Evolutionary conservation across 2,329 filamentous ascomycete genomes (phyloP), one percentile per base, ranked within the genome.

Genomic region (Talaromyces sp.): DNA sequence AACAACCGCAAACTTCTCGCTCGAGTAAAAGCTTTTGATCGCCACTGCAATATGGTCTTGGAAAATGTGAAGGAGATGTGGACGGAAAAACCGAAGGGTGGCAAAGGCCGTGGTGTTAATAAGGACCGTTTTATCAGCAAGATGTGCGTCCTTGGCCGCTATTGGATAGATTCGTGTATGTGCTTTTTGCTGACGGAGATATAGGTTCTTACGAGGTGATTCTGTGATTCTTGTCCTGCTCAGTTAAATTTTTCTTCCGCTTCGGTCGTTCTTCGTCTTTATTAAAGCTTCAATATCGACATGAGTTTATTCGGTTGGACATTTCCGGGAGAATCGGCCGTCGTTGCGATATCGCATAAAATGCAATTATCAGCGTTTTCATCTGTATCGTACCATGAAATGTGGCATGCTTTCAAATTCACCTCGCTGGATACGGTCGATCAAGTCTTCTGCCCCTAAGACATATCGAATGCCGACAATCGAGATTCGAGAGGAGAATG

Each of bases 31-130:
- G 94, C 94, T 6, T 99, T 99, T 74, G 94, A 99, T 77, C 84
- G 94, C 61, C 94, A 99, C 78, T 97, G 92, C 84, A 99, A 99
- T 79, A 97, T 99, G 94, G 89, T 96, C 3, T 81, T 97, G 50
- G 91, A 96, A 80, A 96, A 96, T 66, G 91, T 95, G 43, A 95
- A 95, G 82, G 94, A 99, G 79, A 97, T 99, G 93, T 99, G 94
- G 94, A 97, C 92, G 9, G 94, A 99, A 79, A 94, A 89, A 57
- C 91, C 93, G 51, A 82, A 89, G 69, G 86, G 89, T 21, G 88
- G 87, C 64, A 93, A 93, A 64, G 94, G 93, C 80, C 92, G 91
- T 78, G 92, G 92, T 57, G 90, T 97, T 62, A 99, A 99, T 80
- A 97, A 97, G 84, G 94, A 99, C 76, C 83, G 94, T 41, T 97